Base-by-base conservation (phyloP, 1,139 yeast species). In the Candida sp. region DNA sequence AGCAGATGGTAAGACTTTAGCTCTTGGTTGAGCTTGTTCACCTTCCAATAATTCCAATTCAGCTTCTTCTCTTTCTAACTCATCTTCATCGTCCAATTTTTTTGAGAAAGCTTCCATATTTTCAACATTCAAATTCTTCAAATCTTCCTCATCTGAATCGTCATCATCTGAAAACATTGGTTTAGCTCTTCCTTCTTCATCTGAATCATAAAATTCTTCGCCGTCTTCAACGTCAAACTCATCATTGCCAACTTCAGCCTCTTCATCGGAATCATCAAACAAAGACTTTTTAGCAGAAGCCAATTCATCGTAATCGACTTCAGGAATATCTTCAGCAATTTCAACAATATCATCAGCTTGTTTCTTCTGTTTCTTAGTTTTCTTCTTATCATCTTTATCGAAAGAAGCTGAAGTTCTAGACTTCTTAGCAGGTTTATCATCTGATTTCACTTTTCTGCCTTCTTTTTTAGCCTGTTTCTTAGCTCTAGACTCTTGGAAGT, bases 91-190 rank as follows among this genome's bases (percentile, higher is more conserved):
- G 54, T 85, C 95, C 48, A 87, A 72, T 57, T 70, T 75, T 55
- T 73, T 77, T 43, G 88, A 84, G 48, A 84, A 77, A 5, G 87
- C 86, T 68, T 87, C 95, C 88, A 87, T 85, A 63, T 93, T 93
- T 50, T 91, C 82, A 38, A 89, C 91, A 58, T 88, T 90, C 58
- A 93, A 77, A 45, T 77, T 79, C 49, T 87, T 95, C 58, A 86
- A 77, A 49, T 87, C 96, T 35, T 79, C 87, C 34, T 82, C 89
- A 51, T 82, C 93, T 34, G 73, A 81, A 34, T 79, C 83, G 49
- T 79, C 85, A n/a, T 37, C 39, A 58, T 91, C 97, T 22, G 96
- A 87, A 60, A 89, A 91, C 84, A 87, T 82, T 37, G 95, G 93
- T 52, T 73, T 81, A 30, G 70, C 87, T 52, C 81, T 73, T 5